Percentiles rank a stretch among this genome's conserved stretches.
phyloP scores from a whole-genome alignment of 1,284 basidiomycete genomes.

The Meira miltonrushii region DNA sequence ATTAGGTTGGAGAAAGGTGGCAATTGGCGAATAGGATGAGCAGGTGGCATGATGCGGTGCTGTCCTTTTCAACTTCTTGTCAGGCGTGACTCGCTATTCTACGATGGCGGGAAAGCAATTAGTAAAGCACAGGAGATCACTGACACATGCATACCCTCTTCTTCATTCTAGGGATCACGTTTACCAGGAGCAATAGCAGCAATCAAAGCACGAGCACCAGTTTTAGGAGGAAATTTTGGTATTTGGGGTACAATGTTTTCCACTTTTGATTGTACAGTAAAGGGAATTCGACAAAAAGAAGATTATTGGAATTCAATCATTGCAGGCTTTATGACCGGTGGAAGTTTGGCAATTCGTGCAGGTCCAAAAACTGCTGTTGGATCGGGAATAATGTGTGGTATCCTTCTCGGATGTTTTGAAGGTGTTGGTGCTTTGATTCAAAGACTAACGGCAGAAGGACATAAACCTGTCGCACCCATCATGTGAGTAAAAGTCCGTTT shows the following conservation, averaged over 20 bases:
- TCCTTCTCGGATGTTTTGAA: slow-evolving; percentile 79
- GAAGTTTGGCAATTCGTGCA: slow-evolving; percentile 85
- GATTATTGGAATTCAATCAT: slow-evolving; percentile 99
- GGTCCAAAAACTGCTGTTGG: slow-evolving; percentile 84
- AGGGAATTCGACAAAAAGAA: slow-evolving; percentile 91
- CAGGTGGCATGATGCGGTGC: background rate
- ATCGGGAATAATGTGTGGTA: slow-evolving; percentile 90
- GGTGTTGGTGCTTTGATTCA: slow-evolving; percentile 72
- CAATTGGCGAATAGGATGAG: background rate
- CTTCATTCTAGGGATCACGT: slow-evolving; percentile 71
- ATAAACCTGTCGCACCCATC: slow-evolving; percentile 53
- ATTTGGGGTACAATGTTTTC: slow-evolving; percentile 78
- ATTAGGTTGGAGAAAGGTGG: background rate
- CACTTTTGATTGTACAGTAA: slow-evolving; percentile 94
- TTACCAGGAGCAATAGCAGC: slow-evolving; percentile 87
- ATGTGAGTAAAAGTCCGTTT: slow-evolving; percentile 17
- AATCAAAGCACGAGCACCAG: slow-evolving; percentile 96
- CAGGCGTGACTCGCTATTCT: background rate
- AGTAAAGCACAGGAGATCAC: background rate
- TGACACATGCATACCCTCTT: slow-evolving; percentile 1
- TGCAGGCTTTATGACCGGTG: slow-evolving; percentile 96
- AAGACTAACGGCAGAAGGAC: slow-evolving; percentile 74
- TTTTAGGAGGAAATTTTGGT: slow-evolving; percentile 95
- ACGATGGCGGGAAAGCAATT: background rate
- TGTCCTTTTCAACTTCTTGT: background rate